Base-by-base conservation (phyloP, 164 flowering plant genomes). In the Buxus sempervirens region DNA sequence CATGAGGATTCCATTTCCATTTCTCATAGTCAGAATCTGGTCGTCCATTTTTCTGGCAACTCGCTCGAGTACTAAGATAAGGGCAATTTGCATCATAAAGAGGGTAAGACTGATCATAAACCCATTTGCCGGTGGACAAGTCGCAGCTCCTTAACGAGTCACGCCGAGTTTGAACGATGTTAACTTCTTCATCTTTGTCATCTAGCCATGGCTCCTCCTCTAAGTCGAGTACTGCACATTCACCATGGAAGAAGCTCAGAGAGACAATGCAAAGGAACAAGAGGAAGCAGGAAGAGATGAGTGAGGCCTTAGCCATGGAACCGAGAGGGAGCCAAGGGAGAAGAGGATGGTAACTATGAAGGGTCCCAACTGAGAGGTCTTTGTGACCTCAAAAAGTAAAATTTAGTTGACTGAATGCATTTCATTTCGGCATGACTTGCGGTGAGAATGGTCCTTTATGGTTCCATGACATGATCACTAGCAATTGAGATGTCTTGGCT, bases 1-100 rank as follows among this genome's bases (percentile, higher is more conserved):
- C 81, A 27, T 75, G 73, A 0, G 94, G 96, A 70, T 83, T 63
- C 98, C 98, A 92, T 63, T 73, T 83, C 98, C 93, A 89, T 62
- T 85, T 90, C 77, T 92, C 79, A 60, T 88, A 88, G 63, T 83
- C 89, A 48, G 93, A 87, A 80, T 92, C 96, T 6, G 98, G 96
- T 64, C 98, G 66, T 7, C 98, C 98, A 68, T 92, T 92, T 56
- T 63, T 78, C 60, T 73, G 86, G 42, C 96, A 92, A 42, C 82
- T 78, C 8, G 88, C 87, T 4, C 83, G 70, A 5, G 78, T 54
- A 72, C 93, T 87, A 1, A 88, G 82, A 76, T 92, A 92, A 0
- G 96, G 93, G 64, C 98, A 90, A 55, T 57, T 72, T 5, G 89
- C 67, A 26, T 85, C 88, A 64, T 92, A 92, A 15, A 92, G 88